phyloP scores from a whole-genome alignment of 2,329 filamentous ascomycete genomes.

The Aspergillus proliferans region DNA sequence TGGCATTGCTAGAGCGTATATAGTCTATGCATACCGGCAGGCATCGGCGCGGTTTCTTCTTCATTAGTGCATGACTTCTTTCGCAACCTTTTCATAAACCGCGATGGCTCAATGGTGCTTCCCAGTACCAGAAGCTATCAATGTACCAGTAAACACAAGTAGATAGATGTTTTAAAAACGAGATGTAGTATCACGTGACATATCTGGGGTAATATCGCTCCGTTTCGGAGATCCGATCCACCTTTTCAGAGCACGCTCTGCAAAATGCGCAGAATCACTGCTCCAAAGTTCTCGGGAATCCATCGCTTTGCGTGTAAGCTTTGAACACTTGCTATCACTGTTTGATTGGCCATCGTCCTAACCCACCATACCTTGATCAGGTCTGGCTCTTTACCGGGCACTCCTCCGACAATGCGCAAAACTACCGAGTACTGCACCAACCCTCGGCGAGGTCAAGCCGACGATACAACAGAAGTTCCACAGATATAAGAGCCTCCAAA shows the following conservation, averaged over 20 bases:
- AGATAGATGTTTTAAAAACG: constrained; percentile 9
- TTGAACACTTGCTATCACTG: not conserved
- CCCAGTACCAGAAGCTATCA: too few species aligned
- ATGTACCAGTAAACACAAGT: too few species aligned
- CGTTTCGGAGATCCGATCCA: not conserved
- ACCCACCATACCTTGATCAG: constrained; percentile 15
- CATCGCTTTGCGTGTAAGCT: constrained; percentile 42
- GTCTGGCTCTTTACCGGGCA: constrained; percentile 40
- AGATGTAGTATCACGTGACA: constrained; percentile 10
- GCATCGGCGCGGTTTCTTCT: constrained; percentile 26
- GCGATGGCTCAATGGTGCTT: too few species aligned
- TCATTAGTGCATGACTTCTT: constrained; percentile 1
- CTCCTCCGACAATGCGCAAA: constrained; percentile 38
- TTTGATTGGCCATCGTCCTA: not conserved
- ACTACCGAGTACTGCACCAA: constrained; percentile 18
- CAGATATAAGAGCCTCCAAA: constrained; percentile 32
- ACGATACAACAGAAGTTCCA: constrained; percentile 34
- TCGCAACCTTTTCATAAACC: too few species aligned
- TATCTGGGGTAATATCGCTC: not conserved
- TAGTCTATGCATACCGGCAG: constrained; percentile 33
- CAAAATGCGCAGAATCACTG: constrained; percentile 33
- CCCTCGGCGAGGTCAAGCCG: constrained; percentile 18
- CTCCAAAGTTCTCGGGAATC: constrained; percentile 29
- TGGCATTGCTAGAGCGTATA: constrained; percentile 28
- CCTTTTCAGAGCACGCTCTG: constrained; percentile 1